These are phyloP conservation scores for Trichoderma asperelloides DNA, from an alignment of 495 filamentous ascomycete genomes.

Conservation along the genomic window DNA sequence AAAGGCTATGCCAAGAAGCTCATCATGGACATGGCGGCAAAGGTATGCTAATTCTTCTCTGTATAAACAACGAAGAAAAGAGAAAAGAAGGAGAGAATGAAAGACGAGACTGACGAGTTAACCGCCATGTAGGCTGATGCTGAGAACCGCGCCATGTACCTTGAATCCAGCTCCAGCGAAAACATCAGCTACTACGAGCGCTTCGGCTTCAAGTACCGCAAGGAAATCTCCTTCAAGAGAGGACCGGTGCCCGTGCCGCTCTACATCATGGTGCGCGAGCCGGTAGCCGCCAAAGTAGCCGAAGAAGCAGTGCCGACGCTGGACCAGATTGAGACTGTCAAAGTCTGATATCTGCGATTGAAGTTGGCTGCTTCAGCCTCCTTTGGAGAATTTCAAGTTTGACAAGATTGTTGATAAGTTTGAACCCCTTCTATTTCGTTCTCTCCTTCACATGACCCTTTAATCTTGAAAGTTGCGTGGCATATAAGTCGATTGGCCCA, in stretches of 20 bases:
- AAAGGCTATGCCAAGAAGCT: conserved; percentile 62
- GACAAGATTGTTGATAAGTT: no score
- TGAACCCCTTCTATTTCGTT: neutral
- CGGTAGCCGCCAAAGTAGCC: conserved; percentile 16
- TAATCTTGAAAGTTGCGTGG: neutral
- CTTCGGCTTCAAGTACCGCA: conserved; percentile 55
- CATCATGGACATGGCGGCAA: conserved; percentile 53
- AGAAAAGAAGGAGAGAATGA: neutral
- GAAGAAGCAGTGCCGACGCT: neutral
- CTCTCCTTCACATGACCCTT: neutral
- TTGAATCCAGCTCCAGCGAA: conserved; percentile 60
- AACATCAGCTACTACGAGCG: conserved; percentile 63
- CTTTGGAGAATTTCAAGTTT: no score
- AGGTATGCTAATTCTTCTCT: conserved; percentile 34
- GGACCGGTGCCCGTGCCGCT: conserved; percentile 52
- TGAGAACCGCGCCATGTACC: conserved; percentile 55
- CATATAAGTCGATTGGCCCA: no score
- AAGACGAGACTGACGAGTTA: neutral
- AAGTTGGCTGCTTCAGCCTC: neutral
- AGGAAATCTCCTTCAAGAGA: conserved; percentile 50
- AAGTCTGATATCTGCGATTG: neutral
- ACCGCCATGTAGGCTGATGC: conserved; percentile 46
- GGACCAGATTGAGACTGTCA: neutral
- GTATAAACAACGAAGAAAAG: conserved; percentile 13
- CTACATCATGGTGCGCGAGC: conserved; percentile 70